Conservation (phyloP, 2,329 filamentous ascomycete genomes). For the Pseudodiploospora longispora region DNA sequence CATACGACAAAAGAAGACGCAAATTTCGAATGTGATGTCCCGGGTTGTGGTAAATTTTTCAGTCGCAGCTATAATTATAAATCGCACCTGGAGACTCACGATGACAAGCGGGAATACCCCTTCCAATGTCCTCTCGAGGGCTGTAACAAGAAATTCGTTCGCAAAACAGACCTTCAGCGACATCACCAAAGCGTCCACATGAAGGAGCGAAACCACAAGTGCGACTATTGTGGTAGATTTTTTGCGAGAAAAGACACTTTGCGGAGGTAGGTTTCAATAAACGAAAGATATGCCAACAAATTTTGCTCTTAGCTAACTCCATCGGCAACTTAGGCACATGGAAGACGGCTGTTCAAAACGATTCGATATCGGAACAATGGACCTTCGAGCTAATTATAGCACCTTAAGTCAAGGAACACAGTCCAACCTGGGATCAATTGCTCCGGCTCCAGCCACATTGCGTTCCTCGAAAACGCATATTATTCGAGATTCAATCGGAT, state of each 20-base stretch:
- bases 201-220: constrained; percentile 62
- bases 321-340: constrained; percentile 49
- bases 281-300: too few relatives aligned
- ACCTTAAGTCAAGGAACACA: too few relatives aligned
- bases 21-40: constrained; percentile 59
- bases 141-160: constrained; percentile 70
- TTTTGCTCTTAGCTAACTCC: too few relatives aligned
- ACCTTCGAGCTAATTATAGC: constrained; percentile 28
- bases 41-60: constrained; percentile 70
- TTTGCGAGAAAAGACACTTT: constrained; percentile 80
- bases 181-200: constrained; percentile 62
- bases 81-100: constrained; percentile 77
- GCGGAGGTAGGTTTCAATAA: constrained; percentile 49
- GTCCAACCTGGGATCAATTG: too few relatives aligned
- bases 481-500: too few relatives aligned
- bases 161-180: constrained; percentile 68
- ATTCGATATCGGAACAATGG: constrained; percentile 48
- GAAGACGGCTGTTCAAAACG: constrained; percentile 68
- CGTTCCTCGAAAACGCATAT: too few relatives aligned
- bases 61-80: constrained; percentile 81
- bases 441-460: too few relatives aligned
- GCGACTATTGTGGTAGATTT: constrained; percentile 59
- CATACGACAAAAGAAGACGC: constrained; percentile 61
- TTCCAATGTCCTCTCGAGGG: constrained; percentile 57
- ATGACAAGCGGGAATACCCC: constrained; percentile 62